Evolutionary conservation across 352 stramenopile species (phyloP), one percentile per base, ranked within the genome.

Genomic region (Globisporangium iwayamae): DNA sequence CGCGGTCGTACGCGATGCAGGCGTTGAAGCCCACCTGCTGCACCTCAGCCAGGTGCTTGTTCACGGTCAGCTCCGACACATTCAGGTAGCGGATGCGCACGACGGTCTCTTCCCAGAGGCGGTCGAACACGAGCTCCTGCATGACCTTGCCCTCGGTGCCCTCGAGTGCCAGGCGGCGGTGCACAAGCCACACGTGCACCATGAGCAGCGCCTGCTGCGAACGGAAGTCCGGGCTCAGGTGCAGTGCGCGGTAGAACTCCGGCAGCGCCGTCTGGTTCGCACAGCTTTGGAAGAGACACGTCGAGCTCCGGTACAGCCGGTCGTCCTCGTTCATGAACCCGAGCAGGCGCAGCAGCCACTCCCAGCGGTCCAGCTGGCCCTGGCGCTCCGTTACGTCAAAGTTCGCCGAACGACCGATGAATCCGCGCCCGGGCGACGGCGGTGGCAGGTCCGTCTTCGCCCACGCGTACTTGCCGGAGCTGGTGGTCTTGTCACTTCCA

Each of bases 81-180:
- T 97, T 91, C 69, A 91, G 72, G 55, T 85, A 86, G 16, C 96
- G 91, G 65, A 99, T 98, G 22, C 96, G 89, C 65, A 96, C 83
- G 18, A 85, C 76, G 0, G 94, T 98, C 71, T 99, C 95, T 63
- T 98, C 93, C 96, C 96, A 99, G 20, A 99, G 85, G 20, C 95
- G 91, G 68, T 98, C 94, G 75, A 99, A 99, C 58, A 99, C 76
- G 70, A 97, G 83, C 74, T 99, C 95, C 75, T 99, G 87, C 75
- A 97, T 84, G 56, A 94, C 57, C 71, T 92, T 91, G 55, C 85
- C 84, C 10, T 92, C 69, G 3, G 83, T 69, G 65, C 92, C 85
- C 56, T 94, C 83, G 9, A 81, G 67, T 46, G 97, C 76, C 50
- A 99, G 72, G 34, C 96, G 93, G 59, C 93, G 94, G 71, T 99